A percentile compares a stretch with the other conserved stretches of the same genome.
phyloP scores from a whole-genome alignment of 2,329 filamentous ascomycete genomes.

The Aspergillus udagawae region DNA sequence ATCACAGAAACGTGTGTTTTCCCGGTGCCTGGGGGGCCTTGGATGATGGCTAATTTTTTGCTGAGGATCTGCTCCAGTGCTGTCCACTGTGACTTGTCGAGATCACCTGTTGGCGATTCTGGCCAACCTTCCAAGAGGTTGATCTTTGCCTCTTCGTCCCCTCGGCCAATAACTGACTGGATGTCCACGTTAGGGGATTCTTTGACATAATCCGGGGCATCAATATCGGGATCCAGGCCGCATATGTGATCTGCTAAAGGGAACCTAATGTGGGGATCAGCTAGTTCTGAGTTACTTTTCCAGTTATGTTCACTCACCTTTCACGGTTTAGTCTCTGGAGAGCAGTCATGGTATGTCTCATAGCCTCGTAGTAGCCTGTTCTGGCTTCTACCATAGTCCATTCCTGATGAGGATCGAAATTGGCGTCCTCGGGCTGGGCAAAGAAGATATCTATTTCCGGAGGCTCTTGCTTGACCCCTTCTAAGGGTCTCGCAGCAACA shows the following conservation, averaged over 20 bases:
- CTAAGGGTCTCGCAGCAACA: conserved; percentile 65
- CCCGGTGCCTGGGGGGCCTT: conserved; percentile 75
- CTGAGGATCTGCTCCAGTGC: conserved; percentile 69
- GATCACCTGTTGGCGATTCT: conserved; percentile 31
- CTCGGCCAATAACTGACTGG: conserved; percentile 37
- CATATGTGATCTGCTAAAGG: conserved; percentile 44
- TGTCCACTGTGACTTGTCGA: conserved; percentile 68
- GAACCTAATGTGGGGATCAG: conserved; percentile 32
- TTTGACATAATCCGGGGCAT: conserved; percentile 51
- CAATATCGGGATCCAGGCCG: conserved; percentile 35
- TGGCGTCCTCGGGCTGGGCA: conserved; percentile 54
- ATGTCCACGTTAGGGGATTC: conserved; percentile 50
- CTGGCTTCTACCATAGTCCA: conserved; percentile 77
- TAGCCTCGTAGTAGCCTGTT: conserved; percentile 71
- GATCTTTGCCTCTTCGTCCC: conserved; percentile 42
- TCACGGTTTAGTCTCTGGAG: conserved; percentile 63
- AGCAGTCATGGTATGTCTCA: conserved; percentile 67
- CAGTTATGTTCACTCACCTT: conserved; percentile 27
- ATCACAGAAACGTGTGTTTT: conserved; percentile 81
- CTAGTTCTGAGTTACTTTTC: not conserved
- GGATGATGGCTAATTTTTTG: conserved; percentile 68
- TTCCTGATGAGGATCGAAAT: conserved; percentile 65
- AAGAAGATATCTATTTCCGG: conserved; percentile 75
- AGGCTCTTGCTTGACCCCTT: conserved; percentile 60
- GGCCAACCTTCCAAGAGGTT: conserved; percentile 57